These are phyloP conservation scores for Batrachochytrium dendrobatidis DNA, from an alignment of 371 early-diverging fungal genomes.

Conservation along the genomic window DNA sequence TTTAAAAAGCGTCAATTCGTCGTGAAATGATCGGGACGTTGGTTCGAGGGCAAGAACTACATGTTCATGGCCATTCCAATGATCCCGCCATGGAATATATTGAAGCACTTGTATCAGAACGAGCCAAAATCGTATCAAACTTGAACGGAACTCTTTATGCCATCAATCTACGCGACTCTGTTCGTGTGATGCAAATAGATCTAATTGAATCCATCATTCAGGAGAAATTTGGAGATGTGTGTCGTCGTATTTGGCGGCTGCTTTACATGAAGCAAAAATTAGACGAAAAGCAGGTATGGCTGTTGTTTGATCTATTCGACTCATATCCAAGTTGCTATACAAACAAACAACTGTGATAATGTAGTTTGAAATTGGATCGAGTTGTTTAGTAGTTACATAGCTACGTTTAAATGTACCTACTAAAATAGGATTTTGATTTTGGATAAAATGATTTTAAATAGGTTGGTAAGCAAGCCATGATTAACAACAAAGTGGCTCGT, in stretches of 20 bases:
- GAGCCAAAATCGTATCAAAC: slow-evolving; percentile 56
- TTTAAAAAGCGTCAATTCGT: background rate
- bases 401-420: no score
- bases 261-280: slow-evolving; percentile 70
- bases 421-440: no score
- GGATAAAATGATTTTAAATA: slow-evolving; percentile 9
- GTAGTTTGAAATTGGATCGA: no score
- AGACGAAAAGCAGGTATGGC: slow-evolving; percentile 65
- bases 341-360: background rate
- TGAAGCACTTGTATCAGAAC: slow-evolving; percentile 54
- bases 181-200: slow-evolving; percentile 50
- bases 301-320: background rate
- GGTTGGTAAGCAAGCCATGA: slow-evolving; percentile 69
- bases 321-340: background rate
- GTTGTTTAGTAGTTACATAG: no score
- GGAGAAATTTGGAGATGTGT: slow-evolving; percentile 67
- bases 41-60: background rate
- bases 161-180: slow-evolving; percentile 31
- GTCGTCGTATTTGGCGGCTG: slow-evolving; percentile 65
- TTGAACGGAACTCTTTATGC: slow-evolving; percentile 70
- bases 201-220: slow-evolving; percentile 60
- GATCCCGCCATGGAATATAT: slow-evolving; percentile 47
- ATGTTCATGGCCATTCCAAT: background rate
- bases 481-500: slow-evolving; percentile 63
- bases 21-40: background rate